Evolutionary conservation across 495 filamentous ascomycete species (phyloP).

Genomic region (Podospora pseudopauciseta): DNA sequence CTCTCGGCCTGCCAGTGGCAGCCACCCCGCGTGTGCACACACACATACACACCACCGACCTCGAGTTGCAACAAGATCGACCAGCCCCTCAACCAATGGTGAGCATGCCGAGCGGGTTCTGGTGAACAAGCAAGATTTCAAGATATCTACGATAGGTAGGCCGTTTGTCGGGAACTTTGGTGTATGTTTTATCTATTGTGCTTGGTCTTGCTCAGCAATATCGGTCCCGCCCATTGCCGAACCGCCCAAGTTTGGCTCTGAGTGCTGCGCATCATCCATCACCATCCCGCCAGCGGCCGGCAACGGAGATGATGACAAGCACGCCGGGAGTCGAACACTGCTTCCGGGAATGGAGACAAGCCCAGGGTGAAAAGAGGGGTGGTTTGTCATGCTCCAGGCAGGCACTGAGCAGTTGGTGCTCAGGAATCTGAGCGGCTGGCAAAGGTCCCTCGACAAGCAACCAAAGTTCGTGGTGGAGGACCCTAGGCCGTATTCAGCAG

Average conservation of each 20-base stretch:
- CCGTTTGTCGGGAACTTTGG: not conserved
- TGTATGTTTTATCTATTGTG: not conserved
- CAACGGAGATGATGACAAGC: conserved; percentile 3
- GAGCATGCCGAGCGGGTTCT: conserved; percentile 8
- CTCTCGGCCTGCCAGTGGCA: conserved; percentile 19
- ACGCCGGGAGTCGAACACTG: not conserved
- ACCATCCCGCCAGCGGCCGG: not conserved
- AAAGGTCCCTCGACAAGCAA: conserved; percentile 18
- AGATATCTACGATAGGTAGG: conserved; percentile 3
- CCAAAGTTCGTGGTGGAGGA: conserved; percentile 25
- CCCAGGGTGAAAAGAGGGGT: not conserved
- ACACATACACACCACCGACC: conserved; percentile 10
- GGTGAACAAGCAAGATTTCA: conserved; percentile 10
- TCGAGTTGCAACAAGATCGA: conserved; percentile 19
- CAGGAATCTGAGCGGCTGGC: conserved; percentile 3
- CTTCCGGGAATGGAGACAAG: conserved; percentile 5
- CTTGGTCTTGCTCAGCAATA: not conserved
- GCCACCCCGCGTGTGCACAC: conserved; percentile 14
- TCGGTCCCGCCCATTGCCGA: conserved; percentile 2
- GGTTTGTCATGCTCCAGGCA: conserved; percentile 7
- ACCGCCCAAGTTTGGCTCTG: not conserved
- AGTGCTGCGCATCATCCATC: not conserved
- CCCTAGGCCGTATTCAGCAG: conserved; percentile 39
- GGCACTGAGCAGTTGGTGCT: not conserved
- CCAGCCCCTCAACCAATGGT: conserved; percentile 19